Evolutionary conservation across 1,284 basidiomycete species (phyloP).

Genomic region (Pisolithus thermaeus): DNA sequence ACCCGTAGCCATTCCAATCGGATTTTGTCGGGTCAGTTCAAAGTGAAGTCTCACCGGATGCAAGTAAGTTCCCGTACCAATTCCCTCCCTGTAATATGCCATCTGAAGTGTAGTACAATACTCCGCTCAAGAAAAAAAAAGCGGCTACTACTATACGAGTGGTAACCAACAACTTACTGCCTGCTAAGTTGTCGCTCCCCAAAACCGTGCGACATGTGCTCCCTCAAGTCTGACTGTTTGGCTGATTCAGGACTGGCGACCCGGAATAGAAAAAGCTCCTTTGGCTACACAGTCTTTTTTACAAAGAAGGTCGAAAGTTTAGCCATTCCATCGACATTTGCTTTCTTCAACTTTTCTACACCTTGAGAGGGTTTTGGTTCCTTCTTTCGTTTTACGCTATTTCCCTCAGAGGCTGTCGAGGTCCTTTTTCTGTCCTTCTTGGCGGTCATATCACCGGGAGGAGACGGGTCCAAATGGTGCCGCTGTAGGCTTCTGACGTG

Average conservation of each 20-base stretch:
- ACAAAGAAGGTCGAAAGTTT: conserved; percentile 72
- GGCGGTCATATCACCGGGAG: conserved; percentile 24
- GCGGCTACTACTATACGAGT: too few species aligned
- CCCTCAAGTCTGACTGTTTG: too few species aligned
- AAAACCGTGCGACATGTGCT: not conserved
- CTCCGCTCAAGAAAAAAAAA: too few species aligned
- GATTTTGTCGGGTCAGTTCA: not conserved
- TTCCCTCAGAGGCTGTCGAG: conserved; percentile 18
- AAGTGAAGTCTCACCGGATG: too few species aligned
- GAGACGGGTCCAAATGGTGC: conserved; percentile 33
- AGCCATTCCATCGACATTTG: conserved; percentile 69
- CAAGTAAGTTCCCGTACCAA: too few species aligned
- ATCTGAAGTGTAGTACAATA: too few species aligned
- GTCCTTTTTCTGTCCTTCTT: conserved; percentile 26
- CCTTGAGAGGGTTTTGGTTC: conserved; percentile 55
- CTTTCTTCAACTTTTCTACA: conserved; percentile 75
- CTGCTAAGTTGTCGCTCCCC: not conserved
- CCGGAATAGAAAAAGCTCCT: too few species aligned
- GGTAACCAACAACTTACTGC: not conserved
- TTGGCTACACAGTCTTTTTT: conserved; percentile 36
- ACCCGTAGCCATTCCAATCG: not conserved
- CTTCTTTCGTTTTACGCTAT: conserved; percentile 54
- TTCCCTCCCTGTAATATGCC: too few species aligned
- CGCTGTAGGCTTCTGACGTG: conserved; percentile 44
- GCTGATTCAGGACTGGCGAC: too few species aligned